Base-by-base conservation (phyloP, 345 rosid species). In the Eucalyptus viminalis region DNA sequence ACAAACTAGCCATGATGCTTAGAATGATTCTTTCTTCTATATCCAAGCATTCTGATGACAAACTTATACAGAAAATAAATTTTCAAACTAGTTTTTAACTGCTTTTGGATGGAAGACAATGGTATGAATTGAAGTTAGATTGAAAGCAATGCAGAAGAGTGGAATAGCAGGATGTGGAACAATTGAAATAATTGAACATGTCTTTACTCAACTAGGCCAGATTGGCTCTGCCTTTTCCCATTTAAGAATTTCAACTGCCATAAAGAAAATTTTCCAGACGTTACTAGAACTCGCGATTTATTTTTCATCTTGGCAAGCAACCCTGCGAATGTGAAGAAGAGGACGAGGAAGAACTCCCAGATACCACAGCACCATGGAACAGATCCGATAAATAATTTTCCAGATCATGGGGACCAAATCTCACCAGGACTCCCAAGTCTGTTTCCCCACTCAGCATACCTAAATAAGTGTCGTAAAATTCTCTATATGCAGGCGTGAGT, bases 301-400 rank as follows among this genome's bases (percentile, higher is more conserved):
- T 49, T 86, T 34, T 47, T 60, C 83, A 87, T 49, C 49, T 67
- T 11, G 80, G 60, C 22, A 89, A 76, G 69, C 91, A 22, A 86
- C 89, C 86, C 80, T 40, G 31, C 7, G 72, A 83, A 58, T 51
- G 49, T 54, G 83, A 60, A 43, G 86, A 86, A n/a, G 53, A 8
- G 22, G 93, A 88, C 15, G 92, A 89, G 31, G 93, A 89, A 40
- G 88, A 90, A 90, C 83, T 88, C 81, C 54, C 89, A 45, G 93
- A 91, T 87, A 90, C 80, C 56, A 91, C 86, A 47, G 91, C 90
- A n/a, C 95, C 96, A 49, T 92, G 96, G 92, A 95, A 96, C 91
- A 97, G 88, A 91, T 94, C 94, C 24, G 98, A 96, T 86, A 97
- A 91, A 92, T 93, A 94, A 89, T 95, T 94, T 90, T 87, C 94